phyloP scores from a whole-genome alignment of 2,329 filamentous ascomycete genomes.

The Lachnellula cervina region DNA sequence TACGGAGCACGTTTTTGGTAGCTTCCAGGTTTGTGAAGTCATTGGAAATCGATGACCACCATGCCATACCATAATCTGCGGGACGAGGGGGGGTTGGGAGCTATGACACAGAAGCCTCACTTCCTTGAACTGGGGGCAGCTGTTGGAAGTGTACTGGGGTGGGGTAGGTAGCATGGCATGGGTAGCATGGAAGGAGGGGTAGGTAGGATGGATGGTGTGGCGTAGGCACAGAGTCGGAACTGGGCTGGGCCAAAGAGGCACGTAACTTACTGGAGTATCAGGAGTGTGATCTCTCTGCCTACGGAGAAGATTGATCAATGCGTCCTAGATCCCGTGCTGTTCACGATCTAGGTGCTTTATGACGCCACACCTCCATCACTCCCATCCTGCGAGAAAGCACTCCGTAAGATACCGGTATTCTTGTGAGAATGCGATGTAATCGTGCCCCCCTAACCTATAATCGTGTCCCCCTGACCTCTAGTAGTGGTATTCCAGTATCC shows the following conservation, averaged over 20 bases:
- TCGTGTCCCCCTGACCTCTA: no score
- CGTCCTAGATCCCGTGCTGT: no score
- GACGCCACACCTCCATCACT: not conserved
- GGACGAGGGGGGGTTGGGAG: not conserved
- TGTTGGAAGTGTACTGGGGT: not conserved
- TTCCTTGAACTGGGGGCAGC: not conserved
- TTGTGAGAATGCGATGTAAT: no score
- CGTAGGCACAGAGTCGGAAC: not conserved
- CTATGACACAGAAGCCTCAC: slow-evolving; percentile 7
- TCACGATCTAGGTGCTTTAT: not conserved
- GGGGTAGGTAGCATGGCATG: not conserved
- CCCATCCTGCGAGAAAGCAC: no score
- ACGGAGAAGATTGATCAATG: no score
- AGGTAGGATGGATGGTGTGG: slow-evolving; percentile 5
- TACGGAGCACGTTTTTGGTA: not conserved
- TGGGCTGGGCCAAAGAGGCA: not conserved
- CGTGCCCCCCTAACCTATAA: no score
- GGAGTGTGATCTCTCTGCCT: no score
- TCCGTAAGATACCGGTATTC: no score
- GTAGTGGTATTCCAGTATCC: no score
- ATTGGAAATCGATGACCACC: slow-evolving; percentile 5
- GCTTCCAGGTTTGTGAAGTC: not conserved
- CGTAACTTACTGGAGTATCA: not conserved
- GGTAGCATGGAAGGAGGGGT: no score
- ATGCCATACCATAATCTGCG: no score